A percentile compares a stretch with the other conserved stretches of the same genome.
Evolutionary conservation across 2,329 filamentous ascomycete genomes (phyloP).

Genomic region (Scedosporium boydii): DNA sequence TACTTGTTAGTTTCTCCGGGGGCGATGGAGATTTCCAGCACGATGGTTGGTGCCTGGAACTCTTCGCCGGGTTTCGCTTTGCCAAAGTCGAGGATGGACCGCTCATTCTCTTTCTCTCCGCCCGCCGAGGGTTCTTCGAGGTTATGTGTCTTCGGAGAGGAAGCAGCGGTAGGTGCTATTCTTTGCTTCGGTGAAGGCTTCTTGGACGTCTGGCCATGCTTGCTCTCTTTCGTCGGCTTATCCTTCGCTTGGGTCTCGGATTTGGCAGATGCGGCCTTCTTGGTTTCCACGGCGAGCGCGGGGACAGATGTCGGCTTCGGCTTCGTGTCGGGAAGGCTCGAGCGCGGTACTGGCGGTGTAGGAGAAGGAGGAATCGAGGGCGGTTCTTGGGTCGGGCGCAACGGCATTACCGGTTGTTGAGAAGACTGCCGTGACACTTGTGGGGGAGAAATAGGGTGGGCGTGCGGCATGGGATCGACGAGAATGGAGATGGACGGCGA

Average conservation of each 20-base stretch:
- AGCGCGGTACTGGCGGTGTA: conserved; percentile 23
- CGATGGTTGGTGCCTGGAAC: conserved; percentile 61
- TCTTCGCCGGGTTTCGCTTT: conserved; percentile 51
- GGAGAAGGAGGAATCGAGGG: conserved; percentile 33
- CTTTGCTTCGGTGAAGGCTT: conserved; percentile 40
- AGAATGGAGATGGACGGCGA: conserved; percentile 89
- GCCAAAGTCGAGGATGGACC: conserved; percentile 54
- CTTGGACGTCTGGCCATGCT: conserved; percentile 18
- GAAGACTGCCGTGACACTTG: conserved; percentile 6
- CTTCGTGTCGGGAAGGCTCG: not conserved
- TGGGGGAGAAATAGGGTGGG: conserved; percentile 23
- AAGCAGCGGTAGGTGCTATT: conserved; percentile 21
- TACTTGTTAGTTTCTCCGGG: conserved; percentile 74
- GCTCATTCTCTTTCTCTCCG: conserved; percentile 22
- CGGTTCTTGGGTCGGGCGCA: conserved; percentile 16
- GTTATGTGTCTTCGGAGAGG: conserved; percentile 40
- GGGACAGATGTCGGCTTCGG: conserved; percentile 20
- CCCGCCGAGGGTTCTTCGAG: conserved; percentile 31
- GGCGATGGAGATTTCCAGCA: conserved; percentile 71
- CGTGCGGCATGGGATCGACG: conserved; percentile 53
- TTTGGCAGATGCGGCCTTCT: conserved; percentile 19
- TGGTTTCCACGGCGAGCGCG: conserved; percentile 23
- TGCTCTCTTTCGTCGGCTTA: not conserved
- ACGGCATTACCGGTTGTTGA: conserved; percentile 2
- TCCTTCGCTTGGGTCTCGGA: not conserved